Conservation (phyloP, 176 grass and related monocot genomes). For the Rhynchospora pubera region DNA sequence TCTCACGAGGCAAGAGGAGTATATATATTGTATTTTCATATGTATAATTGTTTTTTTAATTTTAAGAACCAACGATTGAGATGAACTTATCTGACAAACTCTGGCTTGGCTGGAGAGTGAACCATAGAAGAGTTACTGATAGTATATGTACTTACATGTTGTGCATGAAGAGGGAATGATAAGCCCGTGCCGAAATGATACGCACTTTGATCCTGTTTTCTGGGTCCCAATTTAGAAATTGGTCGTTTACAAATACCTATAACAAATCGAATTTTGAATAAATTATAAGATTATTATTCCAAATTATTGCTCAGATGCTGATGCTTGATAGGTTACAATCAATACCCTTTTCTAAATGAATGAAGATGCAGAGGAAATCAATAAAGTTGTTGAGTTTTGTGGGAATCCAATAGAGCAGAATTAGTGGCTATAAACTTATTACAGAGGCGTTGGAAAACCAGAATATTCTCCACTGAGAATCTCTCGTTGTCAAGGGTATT, state of each 20-base stretch:
- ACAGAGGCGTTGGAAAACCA: neutral
- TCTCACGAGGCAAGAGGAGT: slow-evolving; percentile 34
- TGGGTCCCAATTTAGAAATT: slow-evolving; percentile 98
- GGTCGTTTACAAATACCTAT: slow-evolving; percentile 92
- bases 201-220: slow-evolving; percentile 96
- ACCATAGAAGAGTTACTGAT: slow-evolving; percentile 21
- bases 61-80: slow-evolving; percentile 32
- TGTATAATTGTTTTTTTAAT: slow-evolving; percentile 5
- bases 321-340: neutral
- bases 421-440: neutral
- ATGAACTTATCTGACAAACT: slow-evolving; percentile 64
- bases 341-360: neutral
- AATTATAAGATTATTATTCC: neutral
- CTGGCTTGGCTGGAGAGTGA: slow-evolving; percentile 6
- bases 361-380: neutral
- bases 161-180: slow-evolving; percentile 99
- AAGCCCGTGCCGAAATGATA: slow-evolving; percentile 90
- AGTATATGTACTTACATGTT: slow-evolving; percentile 79
- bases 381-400: neutral
- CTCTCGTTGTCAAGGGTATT: neutral
- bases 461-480: slow-evolving; percentile 24
- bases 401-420: neutral
- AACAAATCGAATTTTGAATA: slow-evolving; percentile 12
- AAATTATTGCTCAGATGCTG: neutral
- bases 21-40: slow-evolving; percentile 1